phyloP scores from a whole-genome alignment of 257 asterid species.

The Solanum ahanhuiri region DNA sequence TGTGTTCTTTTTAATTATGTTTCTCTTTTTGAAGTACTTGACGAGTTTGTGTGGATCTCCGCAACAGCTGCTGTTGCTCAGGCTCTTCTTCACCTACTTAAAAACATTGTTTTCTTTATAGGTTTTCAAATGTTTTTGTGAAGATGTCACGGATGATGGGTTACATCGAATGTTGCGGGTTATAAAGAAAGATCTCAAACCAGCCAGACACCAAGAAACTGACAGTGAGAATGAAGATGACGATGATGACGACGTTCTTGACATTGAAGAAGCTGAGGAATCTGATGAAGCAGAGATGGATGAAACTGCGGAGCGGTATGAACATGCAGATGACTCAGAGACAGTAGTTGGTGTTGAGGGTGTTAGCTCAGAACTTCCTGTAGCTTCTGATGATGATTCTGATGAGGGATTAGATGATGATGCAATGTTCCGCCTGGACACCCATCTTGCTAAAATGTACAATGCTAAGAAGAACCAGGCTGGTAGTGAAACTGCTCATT shows the following conservation, averaged over 20 bases:
- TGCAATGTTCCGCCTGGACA: slow-evolving; percentile 87
- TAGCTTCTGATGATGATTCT: slow-evolving; percentile 70
- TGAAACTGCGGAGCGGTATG: slow-evolving; percentile 72
- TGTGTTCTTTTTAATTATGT: not conserved
- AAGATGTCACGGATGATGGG: slow-evolving; percentile 68
- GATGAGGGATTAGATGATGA: slow-evolving; percentile 96
- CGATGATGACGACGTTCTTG: slow-evolving; percentile 68
- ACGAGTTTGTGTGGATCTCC: not conserved
- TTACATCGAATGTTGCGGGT: slow-evolving; percentile 76
- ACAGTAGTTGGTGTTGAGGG: slow-evolving; percentile 41
- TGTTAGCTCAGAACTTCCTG: slow-evolving; percentile 39
- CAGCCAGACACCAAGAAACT: slow-evolving; percentile 64
- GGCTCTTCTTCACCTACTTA: not conserved
- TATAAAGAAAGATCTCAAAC: slow-evolving; percentile 81
- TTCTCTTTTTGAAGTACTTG: not conserved
- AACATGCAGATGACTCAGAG: slow-evolving; percentile 72
- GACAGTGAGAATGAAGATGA: slow-evolving; percentile 44
- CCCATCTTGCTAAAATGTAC: slow-evolving; percentile 52
- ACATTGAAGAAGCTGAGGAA: slow-evolving; percentile 77
- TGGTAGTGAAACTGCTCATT: slow-evolving; percentile 91
- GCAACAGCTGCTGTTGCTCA: not conserved
- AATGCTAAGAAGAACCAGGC: slow-evolving; percentile 71
- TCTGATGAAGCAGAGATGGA: slow-evolving; percentile 78
- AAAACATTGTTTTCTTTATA: slow-evolving; percentile 11
- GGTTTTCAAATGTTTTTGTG: slow-evolving; percentile 80